Conservation (phyloP, 2,329 filamentous ascomycete species). For the Cryoendolithus antarcticus region DNA sequence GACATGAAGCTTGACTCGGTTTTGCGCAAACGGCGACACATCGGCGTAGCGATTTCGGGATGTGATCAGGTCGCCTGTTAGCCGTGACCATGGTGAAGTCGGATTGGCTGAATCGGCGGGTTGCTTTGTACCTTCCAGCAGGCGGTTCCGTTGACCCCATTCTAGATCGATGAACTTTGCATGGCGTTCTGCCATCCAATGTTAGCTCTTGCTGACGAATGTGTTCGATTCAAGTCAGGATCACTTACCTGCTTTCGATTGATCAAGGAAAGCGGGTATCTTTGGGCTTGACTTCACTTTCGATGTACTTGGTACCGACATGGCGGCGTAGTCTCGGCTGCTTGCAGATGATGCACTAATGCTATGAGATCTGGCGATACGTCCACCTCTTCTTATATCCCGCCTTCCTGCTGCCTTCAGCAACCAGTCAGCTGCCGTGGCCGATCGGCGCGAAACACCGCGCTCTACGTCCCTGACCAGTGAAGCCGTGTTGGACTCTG, state of each 20-base stretch:
- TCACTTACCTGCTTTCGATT: slow-evolving; percentile 38
- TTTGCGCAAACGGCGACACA: slow-evolving; percentile 79
- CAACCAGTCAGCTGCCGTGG: too few species aligned
- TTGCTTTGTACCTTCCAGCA: slow-evolving; percentile 33
- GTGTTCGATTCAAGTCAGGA: too few species aligned
- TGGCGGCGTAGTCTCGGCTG: slow-evolving; percentile 7
- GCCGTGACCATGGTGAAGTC: slow-evolving; percentile 44
- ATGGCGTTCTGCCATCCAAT: slow-evolving; percentile 48
- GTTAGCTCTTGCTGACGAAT: too few species aligned
- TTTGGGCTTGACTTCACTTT: slow-evolving; percentile 7
- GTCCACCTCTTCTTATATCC: too few species aligned
- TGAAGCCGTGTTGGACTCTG: too few species aligned
- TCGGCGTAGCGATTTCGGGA: slow-evolving; percentile 75
- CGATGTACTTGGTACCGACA: slow-evolving; percentile 8
- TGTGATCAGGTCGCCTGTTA: slow-evolving; percentile 43
- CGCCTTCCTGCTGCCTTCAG: too few species aligned
- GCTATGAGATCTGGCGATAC: slow-evolving; percentile 5
- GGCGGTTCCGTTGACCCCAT: slow-evolving; percentile 45
- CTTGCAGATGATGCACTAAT: slow-evolving; percentile 5
- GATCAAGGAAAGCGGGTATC: slow-evolving; percentile 42
- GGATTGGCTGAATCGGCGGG: slow-evolving; percentile 10
- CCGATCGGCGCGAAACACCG: too few species aligned
- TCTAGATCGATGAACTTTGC: slow-evolving; percentile 50
- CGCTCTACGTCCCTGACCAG: too few species aligned
- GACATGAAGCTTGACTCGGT: slow-evolving; percentile 69